Evolutionary conservation across 331 rosid genomes (phyloP).

Genomic region (Spiraea crenata): DNA sequence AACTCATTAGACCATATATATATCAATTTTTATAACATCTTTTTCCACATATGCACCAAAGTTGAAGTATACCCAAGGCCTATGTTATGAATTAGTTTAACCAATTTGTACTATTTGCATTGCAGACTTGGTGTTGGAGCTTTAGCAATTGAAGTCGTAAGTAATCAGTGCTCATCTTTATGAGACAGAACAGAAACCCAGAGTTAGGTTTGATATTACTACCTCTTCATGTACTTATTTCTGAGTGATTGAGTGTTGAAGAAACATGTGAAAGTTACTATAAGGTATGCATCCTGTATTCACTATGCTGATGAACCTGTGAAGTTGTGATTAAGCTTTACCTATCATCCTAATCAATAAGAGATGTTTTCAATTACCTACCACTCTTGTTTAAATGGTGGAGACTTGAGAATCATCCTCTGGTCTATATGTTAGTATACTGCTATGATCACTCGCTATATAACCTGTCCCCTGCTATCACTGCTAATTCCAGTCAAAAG

Average conservation of each 20-base stretch:
- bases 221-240: constrained; percentile 24
- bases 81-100: constrained; percentile 23
- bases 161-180: constrained; percentile 21
- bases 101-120: constrained; percentile 32
- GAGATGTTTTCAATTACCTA: constrained; percentile 19
- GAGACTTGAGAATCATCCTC: constrained; percentile 1
- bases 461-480: constrained; percentile 4
- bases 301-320: constrained; percentile 30
- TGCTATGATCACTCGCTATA: neutral
- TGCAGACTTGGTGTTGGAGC: constrained; percentile 97
- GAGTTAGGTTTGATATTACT: constrained; percentile 36
- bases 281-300: constrained; percentile 6
- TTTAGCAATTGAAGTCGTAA: constrained; percentile 40
- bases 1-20: neutral
- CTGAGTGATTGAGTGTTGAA: constrained; percentile 24
- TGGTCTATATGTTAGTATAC: neutral
- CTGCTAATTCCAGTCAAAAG: neutral
- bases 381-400: constrained; percentile 24
- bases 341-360: constrained; percentile 24
- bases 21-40: neutral
- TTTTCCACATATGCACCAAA: constrained; percentile 13
- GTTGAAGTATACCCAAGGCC: constrained; percentile 14
- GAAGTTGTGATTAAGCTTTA: constrained; percentile 29
- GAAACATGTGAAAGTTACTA: neutral
- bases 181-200: constrained; percentile 37